Evolutionary conservation across 129 eudicot genomes (phyloP).

Genomic region (Smallanthus sonchifolius): DNA sequence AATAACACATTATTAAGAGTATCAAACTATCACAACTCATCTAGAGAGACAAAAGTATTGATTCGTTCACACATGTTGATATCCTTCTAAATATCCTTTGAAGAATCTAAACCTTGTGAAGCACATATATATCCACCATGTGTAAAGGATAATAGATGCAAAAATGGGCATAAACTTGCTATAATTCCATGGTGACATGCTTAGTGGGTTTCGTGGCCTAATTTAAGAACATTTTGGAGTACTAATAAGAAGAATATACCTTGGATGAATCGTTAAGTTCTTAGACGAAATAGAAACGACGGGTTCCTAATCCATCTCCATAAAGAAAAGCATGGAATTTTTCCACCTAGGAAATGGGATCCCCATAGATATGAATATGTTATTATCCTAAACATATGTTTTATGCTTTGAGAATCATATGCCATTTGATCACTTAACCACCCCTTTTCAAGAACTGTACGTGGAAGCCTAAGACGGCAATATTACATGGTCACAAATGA

Average conservation of each 20-base stretch:
- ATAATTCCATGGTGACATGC: slow-evolving; percentile 14
- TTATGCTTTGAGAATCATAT: slow-evolving; percentile 12
- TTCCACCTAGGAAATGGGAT: neutral
- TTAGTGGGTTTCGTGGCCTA: slow-evolving; percentile 16
- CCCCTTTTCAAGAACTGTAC: neutral
- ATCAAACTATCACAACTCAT: slow-evolving; percentile 1
- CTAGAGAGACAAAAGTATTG: slow-evolving; percentile 13
- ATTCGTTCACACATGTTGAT: slow-evolving; percentile 14
- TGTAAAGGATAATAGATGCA: slow-evolving; percentile 13
- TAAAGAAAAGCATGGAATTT: slow-evolving; percentile 12
- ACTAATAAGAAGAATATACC: slow-evolving; percentile 23
- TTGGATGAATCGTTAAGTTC: slow-evolving; percentile 9
- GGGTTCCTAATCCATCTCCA: slow-evolving; percentile 10
- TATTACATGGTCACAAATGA: slow-evolving; percentile 6
- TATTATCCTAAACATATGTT: slow-evolving; percentile 11
- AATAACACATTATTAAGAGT: neutral
- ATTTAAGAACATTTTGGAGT: slow-evolving; percentile 17
- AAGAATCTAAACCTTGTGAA: slow-evolving; percentile 27
- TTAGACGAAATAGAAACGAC: slow-evolving; percentile 7
- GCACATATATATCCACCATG: slow-evolving; percentile 12
- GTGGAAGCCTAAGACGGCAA: neutral
- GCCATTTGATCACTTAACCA: neutral
- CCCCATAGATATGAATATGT: slow-evolving; percentile 13
- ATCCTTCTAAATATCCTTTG: neutral
- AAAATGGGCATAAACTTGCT: slow-evolving; percentile 27